Percentiles rank a stretch among this genome's conserved stretches.
Conservation (phyloP, 1,284 basidiomycete species). For the Erythrobasidium hasegawianum region DNA sequence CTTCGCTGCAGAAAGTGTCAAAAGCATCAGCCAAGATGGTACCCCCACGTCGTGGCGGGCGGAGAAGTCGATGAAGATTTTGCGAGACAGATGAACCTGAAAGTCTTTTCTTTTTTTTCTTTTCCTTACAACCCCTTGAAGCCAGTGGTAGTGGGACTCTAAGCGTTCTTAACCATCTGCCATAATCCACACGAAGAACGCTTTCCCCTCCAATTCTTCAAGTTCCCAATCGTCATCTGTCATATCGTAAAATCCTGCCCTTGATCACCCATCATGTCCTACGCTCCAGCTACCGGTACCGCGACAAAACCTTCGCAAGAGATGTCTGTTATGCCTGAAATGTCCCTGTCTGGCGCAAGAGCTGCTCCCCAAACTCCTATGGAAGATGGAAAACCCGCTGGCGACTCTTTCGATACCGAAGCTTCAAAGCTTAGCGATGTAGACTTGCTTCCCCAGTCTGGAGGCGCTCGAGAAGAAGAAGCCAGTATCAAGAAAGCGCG, state of each 20-base stretch:
- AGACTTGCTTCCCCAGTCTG: neutral
- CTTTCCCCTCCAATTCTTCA: constrained; percentile 3
- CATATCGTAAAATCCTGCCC: neutral
- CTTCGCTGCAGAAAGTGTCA: too few species aligned
- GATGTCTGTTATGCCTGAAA: constrained; percentile 24
- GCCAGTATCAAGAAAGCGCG: constrained; percentile 2
- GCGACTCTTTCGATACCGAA: constrained; percentile 9
- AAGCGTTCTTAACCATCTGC: constrained; percentile 31
- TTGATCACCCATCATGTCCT: too few species aligned
- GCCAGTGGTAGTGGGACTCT: constrained; percentile 22
- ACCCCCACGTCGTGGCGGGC: too few species aligned
- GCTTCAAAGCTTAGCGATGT: neutral
- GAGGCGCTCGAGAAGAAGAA: constrained; percentile 4
- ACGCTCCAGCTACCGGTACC: constrained; percentile 26
- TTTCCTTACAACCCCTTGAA: too few species aligned
- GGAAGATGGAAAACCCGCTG: constrained; percentile 19
- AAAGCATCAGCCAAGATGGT: too few species aligned
- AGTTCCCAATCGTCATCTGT: too few species aligned
- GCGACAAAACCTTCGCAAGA: constrained; percentile 12
- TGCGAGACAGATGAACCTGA: too few species aligned
- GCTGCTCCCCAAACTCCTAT: constrained; percentile 6
- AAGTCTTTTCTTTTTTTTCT: too few species aligned
- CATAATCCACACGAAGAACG: constrained; percentile 9
- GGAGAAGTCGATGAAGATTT: too few species aligned
- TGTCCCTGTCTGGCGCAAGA: neutral